Evolutionary conservation across 768 basidiomycete species (phyloP).

Genomic region (Mycena rebaudengoi): DNA sequence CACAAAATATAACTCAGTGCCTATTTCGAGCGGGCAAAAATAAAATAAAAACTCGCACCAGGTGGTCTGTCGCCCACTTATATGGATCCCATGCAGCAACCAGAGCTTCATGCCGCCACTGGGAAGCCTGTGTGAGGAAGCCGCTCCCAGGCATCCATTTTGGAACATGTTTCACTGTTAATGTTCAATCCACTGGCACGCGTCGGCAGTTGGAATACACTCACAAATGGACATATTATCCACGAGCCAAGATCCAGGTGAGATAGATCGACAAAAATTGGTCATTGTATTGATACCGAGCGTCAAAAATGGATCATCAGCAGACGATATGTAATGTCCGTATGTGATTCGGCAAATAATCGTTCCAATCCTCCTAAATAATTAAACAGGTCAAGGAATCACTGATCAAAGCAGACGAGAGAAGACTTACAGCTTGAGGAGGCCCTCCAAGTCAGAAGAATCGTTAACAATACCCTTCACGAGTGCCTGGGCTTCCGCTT

Average conservation of each 20-base stretch:
- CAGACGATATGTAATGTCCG: neutral
- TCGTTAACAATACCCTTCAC: neutral
- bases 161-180: neutral
- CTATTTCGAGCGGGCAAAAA: no score
- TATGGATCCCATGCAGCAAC: neutral
- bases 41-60: no score
- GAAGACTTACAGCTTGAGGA: neutral
- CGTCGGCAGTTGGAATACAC: neutral
- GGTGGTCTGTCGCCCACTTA: conserved; percentile 10
- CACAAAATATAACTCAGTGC: no score
- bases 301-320: conserved; percentile 38
- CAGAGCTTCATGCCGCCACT: neutral
- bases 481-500: neutral
- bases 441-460: neutral
- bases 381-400: no score
- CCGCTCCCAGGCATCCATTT: conserved; percentile 1
- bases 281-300: conserved; percentile 39
- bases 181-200: neutral
- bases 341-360: conserved; percentile 1
- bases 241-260: conserved; percentile 44
- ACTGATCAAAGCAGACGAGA: no score
- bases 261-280: conserved; percentile 42
- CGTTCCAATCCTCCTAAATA: neutral
- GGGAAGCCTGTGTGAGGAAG: neutral
- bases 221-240: conserved; percentile 31